Conservation (phyloP, 75 land plant species). For the Pinus taeda region DNA sequence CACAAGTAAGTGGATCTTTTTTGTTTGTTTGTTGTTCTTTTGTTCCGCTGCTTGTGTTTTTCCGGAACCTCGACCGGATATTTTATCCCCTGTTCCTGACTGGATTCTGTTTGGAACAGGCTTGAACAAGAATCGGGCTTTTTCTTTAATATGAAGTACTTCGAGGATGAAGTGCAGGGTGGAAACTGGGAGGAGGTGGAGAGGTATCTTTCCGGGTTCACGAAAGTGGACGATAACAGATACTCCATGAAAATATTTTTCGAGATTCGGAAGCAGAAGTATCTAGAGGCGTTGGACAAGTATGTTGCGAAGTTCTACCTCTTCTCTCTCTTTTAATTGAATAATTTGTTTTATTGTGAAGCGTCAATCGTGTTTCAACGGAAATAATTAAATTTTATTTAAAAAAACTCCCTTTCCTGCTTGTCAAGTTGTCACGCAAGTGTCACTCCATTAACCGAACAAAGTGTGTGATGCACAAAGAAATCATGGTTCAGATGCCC, state of each 20-base stretch:
- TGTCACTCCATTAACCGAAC: too few relatives aligned
- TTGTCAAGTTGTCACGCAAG: too few relatives aligned
- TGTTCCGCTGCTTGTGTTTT: too few relatives aligned
- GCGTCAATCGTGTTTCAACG: too few relatives aligned
- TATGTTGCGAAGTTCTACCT: conserved; percentile 3
- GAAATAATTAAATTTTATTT: too few relatives aligned
- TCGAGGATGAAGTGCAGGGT: conserved; percentile 49
- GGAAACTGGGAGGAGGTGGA: conserved; percentile 63
- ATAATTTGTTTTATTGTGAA: too few relatives aligned
- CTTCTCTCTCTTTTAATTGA: not conserved
- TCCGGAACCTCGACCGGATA: too few relatives aligned
- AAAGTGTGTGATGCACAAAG: too few relatives aligned
- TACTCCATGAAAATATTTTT: conserved; percentile 60
- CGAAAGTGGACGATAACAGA: conserved; percentile 53
- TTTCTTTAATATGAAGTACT: conserved; percentile 50
- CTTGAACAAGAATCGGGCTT: conserved; percentile 52
- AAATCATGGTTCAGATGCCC: not conserved
- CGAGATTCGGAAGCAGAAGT: conserved; percentile 56
- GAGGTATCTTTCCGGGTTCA: conserved; percentile 41
- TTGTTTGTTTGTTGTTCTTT: not conserved
- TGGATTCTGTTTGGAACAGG: conserved; percentile 12
- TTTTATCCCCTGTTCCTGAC: too few relatives aligned
- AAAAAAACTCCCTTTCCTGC: too few relatives aligned
- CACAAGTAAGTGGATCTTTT: conserved; percentile 24
- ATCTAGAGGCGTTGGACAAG: conserved; percentile 57